Evolutionary conservation across 352 stramenopile genomes (phyloP).

Genomic region (Pythium grandisporangium): DNA sequence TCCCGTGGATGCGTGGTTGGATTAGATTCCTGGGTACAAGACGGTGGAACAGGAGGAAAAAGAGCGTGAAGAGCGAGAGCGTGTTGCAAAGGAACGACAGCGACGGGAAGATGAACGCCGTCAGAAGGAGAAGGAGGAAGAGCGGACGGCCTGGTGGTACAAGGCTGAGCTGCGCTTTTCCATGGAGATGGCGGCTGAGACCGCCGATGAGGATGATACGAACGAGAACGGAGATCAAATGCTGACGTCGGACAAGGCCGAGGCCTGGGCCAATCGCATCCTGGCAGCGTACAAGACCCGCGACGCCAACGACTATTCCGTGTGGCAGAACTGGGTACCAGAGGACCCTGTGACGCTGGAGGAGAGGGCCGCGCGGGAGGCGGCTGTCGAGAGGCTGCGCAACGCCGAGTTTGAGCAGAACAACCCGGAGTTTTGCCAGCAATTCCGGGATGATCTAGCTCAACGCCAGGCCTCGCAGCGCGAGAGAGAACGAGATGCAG

Average conservation of each 20-base stretch:
- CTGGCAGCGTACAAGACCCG: slow-evolving; percentile 59
- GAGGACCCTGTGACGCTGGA: slow-evolving; percentile 58
- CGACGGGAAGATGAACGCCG: slow-evolving; percentile 32
- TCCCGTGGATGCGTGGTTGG: background rate
- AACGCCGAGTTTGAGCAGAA: slow-evolving; percentile 68
- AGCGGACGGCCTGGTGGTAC: slow-evolving; percentile 60
- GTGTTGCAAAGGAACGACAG: slow-evolving; percentile 26
- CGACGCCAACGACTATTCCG: slow-evolving; percentile 77
- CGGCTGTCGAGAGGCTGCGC: slow-evolving; percentile 42
- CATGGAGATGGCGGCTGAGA: slow-evolving; percentile 9
- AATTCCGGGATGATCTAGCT: slow-evolving; percentile 69
- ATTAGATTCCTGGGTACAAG: slow-evolving; percentile 75
- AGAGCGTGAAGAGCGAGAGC: slow-evolving; percentile 27
- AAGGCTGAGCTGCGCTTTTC: slow-evolving; percentile 49
- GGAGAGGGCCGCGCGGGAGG: slow-evolving; percentile 46
- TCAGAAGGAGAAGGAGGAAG: slow-evolving; percentile 35
- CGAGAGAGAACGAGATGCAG: slow-evolving; percentile 32
- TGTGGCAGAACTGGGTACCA: slow-evolving; percentile 66
- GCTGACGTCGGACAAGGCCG: slow-evolving; percentile 1
- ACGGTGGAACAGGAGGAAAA: slow-evolving; percentile 58
- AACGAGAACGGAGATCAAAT: slow-evolving; percentile 12
- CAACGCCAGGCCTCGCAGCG: slow-evolving; percentile 44
- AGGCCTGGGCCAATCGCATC: slow-evolving; percentile 42
- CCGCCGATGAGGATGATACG: slow-evolving; percentile 6
- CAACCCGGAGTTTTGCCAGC: slow-evolving; percentile 70